Percentiles rank a stretch among this genome's conserved stretches.
These are phyloP conservation scores for Plasmodium fragile DNA, from an alignment of 169 alveolate genomes.

Conservation along the genomic window DNA sequence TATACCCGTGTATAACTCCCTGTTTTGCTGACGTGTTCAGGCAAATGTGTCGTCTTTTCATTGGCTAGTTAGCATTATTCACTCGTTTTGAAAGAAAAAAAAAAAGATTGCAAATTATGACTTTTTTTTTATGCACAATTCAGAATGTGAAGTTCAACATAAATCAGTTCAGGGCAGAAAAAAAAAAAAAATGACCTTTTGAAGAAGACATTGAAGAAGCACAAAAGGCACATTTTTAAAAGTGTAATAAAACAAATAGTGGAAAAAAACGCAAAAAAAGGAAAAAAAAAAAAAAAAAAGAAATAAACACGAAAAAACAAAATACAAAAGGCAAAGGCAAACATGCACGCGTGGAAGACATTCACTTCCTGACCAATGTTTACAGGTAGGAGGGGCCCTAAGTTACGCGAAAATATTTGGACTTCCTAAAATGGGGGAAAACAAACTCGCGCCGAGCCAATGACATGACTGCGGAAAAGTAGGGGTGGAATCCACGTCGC, in stretches of 20 bases:
- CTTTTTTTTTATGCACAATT: not conserved
- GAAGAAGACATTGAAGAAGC: constrained; percentile 14
- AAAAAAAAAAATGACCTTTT: constrained; percentile 21
- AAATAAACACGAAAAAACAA: not conserved
- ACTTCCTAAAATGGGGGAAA: constrained; percentile 27
- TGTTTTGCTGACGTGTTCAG: not conserved
- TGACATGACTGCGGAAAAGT: not conserved
- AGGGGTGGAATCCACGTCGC: constrained; percentile 3
- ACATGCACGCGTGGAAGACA: not conserved
- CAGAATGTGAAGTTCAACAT: constrained; percentile 18
- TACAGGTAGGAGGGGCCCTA: constrained; percentile 16
- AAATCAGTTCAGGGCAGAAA: not conserved
- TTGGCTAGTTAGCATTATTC: not conserved
- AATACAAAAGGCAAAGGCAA: constrained; percentile 2
- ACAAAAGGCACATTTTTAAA: constrained; percentile 10
- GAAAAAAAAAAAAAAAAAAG: not conserved
- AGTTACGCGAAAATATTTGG: not conserved
- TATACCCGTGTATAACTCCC: not conserved
- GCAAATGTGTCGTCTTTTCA: not conserved
- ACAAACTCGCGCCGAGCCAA: constrained; percentile 1
- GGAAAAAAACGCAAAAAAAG: not conserved
- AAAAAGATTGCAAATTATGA: not conserved
- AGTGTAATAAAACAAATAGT: constrained; percentile 3
- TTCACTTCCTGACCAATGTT: not conserved
- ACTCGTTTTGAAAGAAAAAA: not conserved